Evolutionary conservation across 2,329 filamentous ascomycete genomes (phyloP).

Genomic region (Hawksworthiomyces lignivorus): DNA sequence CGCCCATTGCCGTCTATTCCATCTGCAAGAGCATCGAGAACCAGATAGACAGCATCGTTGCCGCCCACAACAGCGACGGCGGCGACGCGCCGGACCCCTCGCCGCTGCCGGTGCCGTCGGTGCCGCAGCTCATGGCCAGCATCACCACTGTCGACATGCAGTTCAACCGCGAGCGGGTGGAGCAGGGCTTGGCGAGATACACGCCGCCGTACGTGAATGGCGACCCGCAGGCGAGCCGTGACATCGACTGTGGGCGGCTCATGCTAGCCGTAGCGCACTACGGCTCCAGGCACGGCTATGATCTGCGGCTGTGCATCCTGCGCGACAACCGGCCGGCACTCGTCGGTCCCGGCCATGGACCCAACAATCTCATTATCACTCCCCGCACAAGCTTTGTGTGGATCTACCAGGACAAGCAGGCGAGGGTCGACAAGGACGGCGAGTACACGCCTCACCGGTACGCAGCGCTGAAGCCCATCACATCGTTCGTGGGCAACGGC

Average conservation of each 20-base stretch:
- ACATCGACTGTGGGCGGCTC: neutral
- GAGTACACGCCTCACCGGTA: neutral
- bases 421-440: neutral
- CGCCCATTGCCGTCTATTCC: neutral
- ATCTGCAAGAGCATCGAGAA: neutral
- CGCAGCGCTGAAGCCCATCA: neutral
- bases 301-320: neutral
- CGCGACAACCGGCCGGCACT: neutral
- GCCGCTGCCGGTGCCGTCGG: neutral
- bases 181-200: no score
- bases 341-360: neutral
- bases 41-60: no score
- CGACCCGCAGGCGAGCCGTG: no score
- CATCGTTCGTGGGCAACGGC: neutral
- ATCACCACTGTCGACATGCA: neutral
- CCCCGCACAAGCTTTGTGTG: neutral
- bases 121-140: neutral
- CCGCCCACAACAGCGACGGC: neutral
- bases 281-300: neutral
- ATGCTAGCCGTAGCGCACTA: neutral
- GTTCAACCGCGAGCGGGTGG: neutral
- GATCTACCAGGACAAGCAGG: neutral
- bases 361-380: neutral
- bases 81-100: no score
- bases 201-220: neutral